These are phyloP conservation scores for Dioscorea alata DNA, from an alignment of 106 monocot species.

Conservation along the genomic window DNA sequence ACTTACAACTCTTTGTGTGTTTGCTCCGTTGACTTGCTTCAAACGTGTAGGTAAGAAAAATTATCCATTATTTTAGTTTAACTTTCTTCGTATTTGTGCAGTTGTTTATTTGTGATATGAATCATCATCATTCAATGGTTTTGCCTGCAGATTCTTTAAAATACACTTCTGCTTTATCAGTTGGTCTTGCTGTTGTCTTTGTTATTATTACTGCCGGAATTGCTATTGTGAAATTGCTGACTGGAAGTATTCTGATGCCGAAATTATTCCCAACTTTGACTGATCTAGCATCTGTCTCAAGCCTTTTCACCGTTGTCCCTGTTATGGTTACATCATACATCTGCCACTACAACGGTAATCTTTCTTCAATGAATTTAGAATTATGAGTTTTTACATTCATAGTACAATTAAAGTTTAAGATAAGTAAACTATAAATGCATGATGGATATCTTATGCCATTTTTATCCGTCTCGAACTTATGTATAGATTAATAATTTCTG, in stretches of 20 bases:
- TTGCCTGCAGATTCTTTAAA: constrained; percentile 58
- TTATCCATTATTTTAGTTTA: background rate
- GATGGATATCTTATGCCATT: no score
- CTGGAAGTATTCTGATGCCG: constrained; percentile 50
- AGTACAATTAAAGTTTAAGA: no score
- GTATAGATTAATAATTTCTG: background rate
- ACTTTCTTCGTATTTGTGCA: background rate
- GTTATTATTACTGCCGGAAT: constrained; percentile 67
- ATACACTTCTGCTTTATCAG: constrained; percentile 65
- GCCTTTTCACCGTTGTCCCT: constrained; percentile 65
- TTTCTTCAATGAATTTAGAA: background rate
- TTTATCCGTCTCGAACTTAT: no score
- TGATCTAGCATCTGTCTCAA: constrained; percentile 45
- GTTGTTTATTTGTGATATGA: background rate
- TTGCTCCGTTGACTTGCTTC: constrained; percentile 58
- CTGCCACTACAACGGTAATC: constrained; percentile 72
- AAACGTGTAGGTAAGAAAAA: constrained; percentile 50
- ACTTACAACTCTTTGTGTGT: constrained; percentile 42
- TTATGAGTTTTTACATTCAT: no score
- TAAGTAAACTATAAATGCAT: no score
- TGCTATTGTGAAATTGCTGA: constrained; percentile 46
- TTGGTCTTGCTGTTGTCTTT: constrained; percentile 67
- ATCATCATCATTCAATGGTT: background rate
- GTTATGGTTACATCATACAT: constrained; percentile 68
- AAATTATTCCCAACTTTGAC: constrained; percentile 45